A percentile compares a stretch with the other conserved stretches of the same genome.
Evolutionary conservation across 2,329 filamentous ascomycete genomes (phyloP).

Genomic region (Aspergillus sojae): DNA sequence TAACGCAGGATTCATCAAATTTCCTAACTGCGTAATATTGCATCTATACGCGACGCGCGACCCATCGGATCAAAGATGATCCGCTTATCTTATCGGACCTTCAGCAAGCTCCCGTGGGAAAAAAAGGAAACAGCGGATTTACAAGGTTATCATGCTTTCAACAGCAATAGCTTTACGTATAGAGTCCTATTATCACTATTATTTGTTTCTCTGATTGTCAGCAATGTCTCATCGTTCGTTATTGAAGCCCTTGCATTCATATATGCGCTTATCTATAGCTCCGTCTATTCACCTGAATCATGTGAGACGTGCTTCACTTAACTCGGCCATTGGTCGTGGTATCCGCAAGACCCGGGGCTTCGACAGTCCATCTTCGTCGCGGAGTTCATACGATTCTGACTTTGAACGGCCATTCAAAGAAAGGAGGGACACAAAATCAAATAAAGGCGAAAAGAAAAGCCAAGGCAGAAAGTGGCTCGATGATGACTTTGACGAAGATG

Average conservation of each 20-base stretch:
- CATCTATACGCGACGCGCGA: slow-evolving; percentile 13
- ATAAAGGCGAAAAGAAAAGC: background rate
- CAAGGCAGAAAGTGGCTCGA: background rate
- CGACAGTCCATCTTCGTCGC: slow-evolving; percentile 2
- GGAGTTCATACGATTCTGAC: background rate
- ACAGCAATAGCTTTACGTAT: background rate
- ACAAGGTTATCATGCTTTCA: background rate
- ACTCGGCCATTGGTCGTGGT: slow-evolving; percentile 70
- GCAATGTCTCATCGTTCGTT: slow-evolving; percentile 13
- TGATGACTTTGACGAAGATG: slow-evolving; percentile 29
- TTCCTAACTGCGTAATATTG: slow-evolving; percentile 17
- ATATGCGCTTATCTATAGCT: slow-evolving; percentile 18
- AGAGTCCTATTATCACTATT: background rate
- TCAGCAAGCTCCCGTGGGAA: slow-evolving; percentile 17
- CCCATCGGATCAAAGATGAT: slow-evolving; percentile 14
- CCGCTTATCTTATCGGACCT: slow-evolving; percentile 27
- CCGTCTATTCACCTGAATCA: slow-evolving; percentile 16
- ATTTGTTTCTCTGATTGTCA: background rate
- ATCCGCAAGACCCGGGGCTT: slow-evolving; percentile 53
- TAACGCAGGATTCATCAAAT: background rate
- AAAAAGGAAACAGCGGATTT: slow-evolving; percentile 1
- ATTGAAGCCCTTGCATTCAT: slow-evolving; percentile 13
- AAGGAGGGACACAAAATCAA: background rate
- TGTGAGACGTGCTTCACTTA: slow-evolving; percentile 58
- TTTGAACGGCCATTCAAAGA: slow-evolving; percentile 1